A percentile compares a stretch with the other conserved stretches of the same genome.
phyloP scores from a whole-genome alignment of 192 early-diverging fungal genomes.

The Funneliformis mosseae region DNA sequence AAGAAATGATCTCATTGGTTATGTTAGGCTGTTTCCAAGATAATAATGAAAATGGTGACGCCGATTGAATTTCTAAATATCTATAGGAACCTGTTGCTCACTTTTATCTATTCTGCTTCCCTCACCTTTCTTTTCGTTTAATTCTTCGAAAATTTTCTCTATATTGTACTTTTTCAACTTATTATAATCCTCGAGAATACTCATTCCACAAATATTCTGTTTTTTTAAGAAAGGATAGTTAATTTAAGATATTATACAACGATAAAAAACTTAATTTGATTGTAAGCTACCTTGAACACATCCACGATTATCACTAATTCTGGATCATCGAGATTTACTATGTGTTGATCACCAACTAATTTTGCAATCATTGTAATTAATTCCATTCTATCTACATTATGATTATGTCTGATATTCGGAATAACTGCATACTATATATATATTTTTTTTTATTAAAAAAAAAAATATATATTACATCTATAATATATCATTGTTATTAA shows the following conservation, averaged over 20 bases:
- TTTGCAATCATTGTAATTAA: conserved; percentile 52
- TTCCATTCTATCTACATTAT: conserved; percentile 51
- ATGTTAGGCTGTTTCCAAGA: too few species aligned
- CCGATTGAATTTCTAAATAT: too few species aligned
- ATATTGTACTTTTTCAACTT: conserved; percentile 59
- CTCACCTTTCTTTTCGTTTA: conserved; percentile 21
- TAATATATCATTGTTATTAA: not conserved
- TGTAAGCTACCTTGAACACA: conserved; percentile 51
- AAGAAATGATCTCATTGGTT: too few species aligned
- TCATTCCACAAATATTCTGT: conserved; percentile 61
- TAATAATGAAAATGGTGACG: too few species aligned
- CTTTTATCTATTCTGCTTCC: too few species aligned
- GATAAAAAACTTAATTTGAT: not conserved
- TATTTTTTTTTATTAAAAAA: too few species aligned
- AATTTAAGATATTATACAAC: not conserved
- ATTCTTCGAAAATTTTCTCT: conserved; percentile 50
- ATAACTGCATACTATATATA: conserved; percentile 61
- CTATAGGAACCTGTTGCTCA: too few species aligned
- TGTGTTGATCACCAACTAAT: conserved; percentile 53
- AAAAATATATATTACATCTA: too few species aligned
- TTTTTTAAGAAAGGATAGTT: not conserved
- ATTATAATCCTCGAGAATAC: conserved; percentile 61
- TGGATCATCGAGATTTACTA: conserved; percentile 57
- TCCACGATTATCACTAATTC: conserved; percentile 59
- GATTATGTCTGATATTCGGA: conserved; percentile 60